Evolutionary conservation across 257 asterid genomes (phyloP), one percentile per base, ranked within the genome.

Genomic region (Hygrophila difformis): DNA sequence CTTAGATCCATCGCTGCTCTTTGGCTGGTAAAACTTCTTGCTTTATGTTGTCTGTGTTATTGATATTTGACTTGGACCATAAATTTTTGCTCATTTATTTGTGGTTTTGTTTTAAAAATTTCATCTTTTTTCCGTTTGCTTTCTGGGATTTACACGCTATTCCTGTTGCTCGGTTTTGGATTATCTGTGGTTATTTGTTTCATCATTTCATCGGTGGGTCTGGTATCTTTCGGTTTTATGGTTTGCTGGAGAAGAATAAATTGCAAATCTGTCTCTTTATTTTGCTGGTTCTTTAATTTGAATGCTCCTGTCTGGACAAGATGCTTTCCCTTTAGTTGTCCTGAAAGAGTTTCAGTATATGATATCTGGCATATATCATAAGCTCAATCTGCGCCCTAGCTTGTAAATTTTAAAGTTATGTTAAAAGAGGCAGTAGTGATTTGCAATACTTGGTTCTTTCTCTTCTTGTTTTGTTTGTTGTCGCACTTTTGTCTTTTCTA

Each of bases 1-100:
- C 60, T 56, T 19, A 66, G 93, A 88, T 88, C 92, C 75, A 54
- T 59, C 64, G 79, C 70, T 57, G 80, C 75, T 59, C 63, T 56
- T 70, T 68, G 63, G 67, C 72, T 53, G 81, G 93, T 74, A 68
- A 73, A 59, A 53, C 0, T 59, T 53, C 56, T 53, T 55, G 5
- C 53, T 44, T 59, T 64, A 58, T 22, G 44, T 12, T 22, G 31
- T 53, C 23, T 61, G 1, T 59, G 59, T 56, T n/a, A 1, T 42
- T 47, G 50, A 44, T 62, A 59, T 55, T 67, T 44, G 57, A 39
- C 56, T 64, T 37, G n/a, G 28, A 44, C 61, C 48, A 16, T 46
- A n/a, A 37, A 10, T 41, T 5, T 7, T 38, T 15, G 21, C 33
- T 51, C 12, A 44, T 41, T 23, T 12, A 47, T 34, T 40, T 28